Base-by-base conservation (phyloP, 2,329 filamentous ascomycete genomes). In the Aspergillus arachidicola region DNA sequence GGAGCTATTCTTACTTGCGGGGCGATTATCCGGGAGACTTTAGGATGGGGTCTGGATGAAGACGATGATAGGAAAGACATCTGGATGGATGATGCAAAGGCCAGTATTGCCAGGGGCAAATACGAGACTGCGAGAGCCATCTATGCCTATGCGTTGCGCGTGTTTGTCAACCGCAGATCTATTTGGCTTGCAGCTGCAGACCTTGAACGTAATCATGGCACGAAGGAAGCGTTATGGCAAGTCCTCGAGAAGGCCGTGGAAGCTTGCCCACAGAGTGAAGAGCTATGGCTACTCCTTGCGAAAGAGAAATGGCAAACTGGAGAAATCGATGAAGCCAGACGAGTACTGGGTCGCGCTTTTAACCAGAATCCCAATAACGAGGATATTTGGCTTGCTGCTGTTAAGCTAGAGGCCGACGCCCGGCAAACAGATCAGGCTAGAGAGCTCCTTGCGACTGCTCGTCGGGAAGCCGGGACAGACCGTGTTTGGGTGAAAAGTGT, bases 401-500 rank as follows among this genome's bases (percentile, higher is more conserved):
- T 99, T 68, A 96, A 97, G 77, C 87, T 99, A 34, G 95, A 99
- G 79, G 93, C 95, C 0, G 94, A 98, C 73, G 94, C 93, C 65
- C 87, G 89, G 50, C 89, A 96, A 72, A 89, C 87, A 46, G 91
- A 93, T 43, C 89, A 95, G 74, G 95, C 95, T 0, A 86, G 94
- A 51, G 87, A 91, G 64, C 87, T 99, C 28, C 85, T 99, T 45
- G 87, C 89, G 59, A 91, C 91, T 14, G 95, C 95, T 26, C 89
- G 95, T 60, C 88, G 91, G 62, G 91, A 97, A 76, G 94, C 95
- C 1, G 92, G 94, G 2, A 99, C 95, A 0, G 95, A 98, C 74
- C 91, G 95, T 54, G 94, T 99, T 9, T 99, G 94, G 91, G 95
- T 96, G 83, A 97, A 97, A 81, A 94, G 91, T 71, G 93, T 95